These are phyloP conservation scores for Fragaria ananassa DNA, from an alignment of 306 rosid species.

Conservation along the genomic window DNA sequence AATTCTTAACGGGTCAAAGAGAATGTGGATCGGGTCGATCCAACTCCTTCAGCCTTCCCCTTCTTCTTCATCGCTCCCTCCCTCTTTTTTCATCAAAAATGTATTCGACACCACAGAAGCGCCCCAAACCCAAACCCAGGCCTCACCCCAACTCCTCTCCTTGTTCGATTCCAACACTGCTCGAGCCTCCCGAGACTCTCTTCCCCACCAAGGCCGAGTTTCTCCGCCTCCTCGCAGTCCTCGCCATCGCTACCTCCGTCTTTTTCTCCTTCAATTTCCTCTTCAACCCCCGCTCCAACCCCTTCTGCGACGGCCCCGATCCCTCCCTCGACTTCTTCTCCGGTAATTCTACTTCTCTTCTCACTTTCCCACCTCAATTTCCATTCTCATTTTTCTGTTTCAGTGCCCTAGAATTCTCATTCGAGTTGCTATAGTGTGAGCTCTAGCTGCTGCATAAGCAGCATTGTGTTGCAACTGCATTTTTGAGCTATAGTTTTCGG, in stretches of 20 bases:
- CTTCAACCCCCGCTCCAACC: slow-evolving; percentile 34
- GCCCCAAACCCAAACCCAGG: slow-evolving; percentile 21
- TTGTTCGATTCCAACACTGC: slow-evolving; percentile 27
- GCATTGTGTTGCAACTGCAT: background rate
- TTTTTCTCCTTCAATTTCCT: slow-evolving; percentile 47
- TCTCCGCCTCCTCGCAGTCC: slow-evolving; percentile 40
- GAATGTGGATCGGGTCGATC: too few relatives aligned
- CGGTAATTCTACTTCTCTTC: slow-evolving; percentile 33
- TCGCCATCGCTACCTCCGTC: slow-evolving; percentile 53
- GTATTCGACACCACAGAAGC: slow-evolving; percentile 40
- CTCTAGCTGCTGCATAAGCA: background rate
- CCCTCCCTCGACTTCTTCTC: slow-evolving; percentile 36
- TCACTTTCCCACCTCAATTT: background rate
- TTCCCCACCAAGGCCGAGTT: slow-evolving; percentile 68
- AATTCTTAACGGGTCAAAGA: too few relatives aligned
- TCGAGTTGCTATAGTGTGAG: background rate
- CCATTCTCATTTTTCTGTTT: background rate
- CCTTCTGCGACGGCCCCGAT: slow-evolving; percentile 54
- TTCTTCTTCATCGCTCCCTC: too few relatives aligned
- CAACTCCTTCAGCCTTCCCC: too few relatives aligned
- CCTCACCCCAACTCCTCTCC: slow-evolving; percentile 2
- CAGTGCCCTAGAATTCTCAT: background rate
- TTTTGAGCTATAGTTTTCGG: background rate
- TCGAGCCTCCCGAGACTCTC: slow-evolving; percentile 58
- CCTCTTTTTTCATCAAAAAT: background rate